Conservation (phyloP, 2,329 filamentous ascomycete species). For the Hypoxylon sp. region DNA sequence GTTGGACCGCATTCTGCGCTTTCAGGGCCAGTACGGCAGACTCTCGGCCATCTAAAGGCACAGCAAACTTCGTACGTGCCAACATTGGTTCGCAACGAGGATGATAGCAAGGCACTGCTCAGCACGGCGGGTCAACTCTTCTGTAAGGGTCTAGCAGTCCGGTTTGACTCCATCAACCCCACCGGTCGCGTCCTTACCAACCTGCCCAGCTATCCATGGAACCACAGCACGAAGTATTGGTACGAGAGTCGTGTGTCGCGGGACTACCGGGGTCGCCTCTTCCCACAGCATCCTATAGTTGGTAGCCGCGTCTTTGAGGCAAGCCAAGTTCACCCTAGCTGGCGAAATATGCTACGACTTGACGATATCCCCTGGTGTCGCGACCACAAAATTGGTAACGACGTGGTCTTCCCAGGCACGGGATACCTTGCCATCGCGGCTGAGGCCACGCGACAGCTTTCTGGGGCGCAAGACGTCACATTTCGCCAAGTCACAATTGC, state of each 20-base stretch:
- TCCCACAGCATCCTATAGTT: slow-evolving; percentile 24
- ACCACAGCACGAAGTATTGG: slow-evolving; percentile 46
- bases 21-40: background rate
- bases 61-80: background rate
- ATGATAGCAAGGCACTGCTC: background rate
- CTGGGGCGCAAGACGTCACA: slow-evolving; percentile 7
- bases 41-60: background rate
- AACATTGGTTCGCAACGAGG: background rate
- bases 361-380: slow-evolving; percentile 58
- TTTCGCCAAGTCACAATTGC: background rate
- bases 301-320: background rate
- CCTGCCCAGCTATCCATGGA: slow-evolving; percentile 50
- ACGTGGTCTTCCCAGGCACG: slow-evolving; percentile 53
- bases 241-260: slow-evolving; percentile 42
- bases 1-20: background rate
- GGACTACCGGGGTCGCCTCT: slow-evolving; percentile 42
- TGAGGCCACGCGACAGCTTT: slow-evolving; percentile 49
- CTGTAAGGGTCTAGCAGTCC: background rate
- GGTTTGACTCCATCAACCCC: background rate
- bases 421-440: slow-evolving; percentile 56
- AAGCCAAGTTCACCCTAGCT: slow-evolving; percentile 18
- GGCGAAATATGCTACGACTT: slow-evolving; percentile 28
- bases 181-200: slow-evolving; percentile 25
- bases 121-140: background rate
- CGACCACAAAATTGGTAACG: slow-evolving; percentile 61